phyloP scores from a whole-genome alignment of 2,329 filamentous ascomycete genomes.

The Botrytis paeoniae region DNA sequence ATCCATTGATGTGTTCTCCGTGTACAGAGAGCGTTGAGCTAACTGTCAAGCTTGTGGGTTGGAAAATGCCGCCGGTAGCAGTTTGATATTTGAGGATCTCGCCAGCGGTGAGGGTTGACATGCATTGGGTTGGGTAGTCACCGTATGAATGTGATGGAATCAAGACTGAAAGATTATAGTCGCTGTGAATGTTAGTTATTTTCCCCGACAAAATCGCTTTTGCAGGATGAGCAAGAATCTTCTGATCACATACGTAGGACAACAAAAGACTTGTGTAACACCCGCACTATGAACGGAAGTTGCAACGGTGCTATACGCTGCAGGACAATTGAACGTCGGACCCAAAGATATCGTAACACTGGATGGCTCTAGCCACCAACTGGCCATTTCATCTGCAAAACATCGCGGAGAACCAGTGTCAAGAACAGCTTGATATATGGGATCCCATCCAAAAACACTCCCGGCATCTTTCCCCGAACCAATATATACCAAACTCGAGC shows the following conservation, averaged over 20 bases:
- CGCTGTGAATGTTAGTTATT: neutral
- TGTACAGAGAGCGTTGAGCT: conserved; percentile 4
- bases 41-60: conserved; percentile 10
- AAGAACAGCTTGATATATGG: conserved; percentile 5
- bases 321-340: conserved; percentile 11
- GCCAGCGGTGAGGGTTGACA: conserved; percentile 11
- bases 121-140: conserved; percentile 14
- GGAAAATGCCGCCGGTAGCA: conserved; percentile 4
- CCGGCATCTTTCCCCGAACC: neutral
- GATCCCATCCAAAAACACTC: conserved; percentile 14
- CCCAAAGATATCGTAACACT: conserved; percentile 1
- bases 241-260: conserved; percentile 8
- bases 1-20: conserved; percentile 16
- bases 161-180: conserved; percentile 1
- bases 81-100: conserved; percentile 13
- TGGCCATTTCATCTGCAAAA: conserved; percentile 10
- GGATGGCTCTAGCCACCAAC: conserved; percentile 16
- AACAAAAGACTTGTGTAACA: conserved; percentile 14
- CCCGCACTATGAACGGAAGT: conserved; percentile 13
- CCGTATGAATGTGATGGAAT: neutral
- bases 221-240: neutral
- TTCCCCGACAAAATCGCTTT: neutral
- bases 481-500: conserved; percentile 6
- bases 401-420: conserved; percentile 13
- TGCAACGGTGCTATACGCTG: conserved; percentile 8